These are phyloP conservation scores for Cymbopogon citratus DNA, from an alignment of 176 grass and related monocot genomes.

Conservation along the genomic window DNA sequence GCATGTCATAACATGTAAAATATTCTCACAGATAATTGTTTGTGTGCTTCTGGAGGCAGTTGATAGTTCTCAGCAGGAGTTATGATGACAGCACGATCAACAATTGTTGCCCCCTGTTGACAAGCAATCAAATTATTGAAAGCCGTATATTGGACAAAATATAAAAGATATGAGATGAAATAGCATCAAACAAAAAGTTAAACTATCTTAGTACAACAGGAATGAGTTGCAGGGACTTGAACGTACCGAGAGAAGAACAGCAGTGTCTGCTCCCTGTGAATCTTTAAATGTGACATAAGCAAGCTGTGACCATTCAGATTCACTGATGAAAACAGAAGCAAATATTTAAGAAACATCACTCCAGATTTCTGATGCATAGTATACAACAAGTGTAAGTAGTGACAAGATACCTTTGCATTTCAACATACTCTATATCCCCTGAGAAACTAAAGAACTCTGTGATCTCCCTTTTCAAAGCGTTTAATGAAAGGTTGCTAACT, in stretches of 20 bases:
- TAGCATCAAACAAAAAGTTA: not conserved
- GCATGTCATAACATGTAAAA: not conserved
- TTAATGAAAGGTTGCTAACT: conserved; percentile 81
- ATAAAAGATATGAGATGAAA: not conserved
- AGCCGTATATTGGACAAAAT: not conserved
- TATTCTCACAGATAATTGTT: conserved; percentile 42
- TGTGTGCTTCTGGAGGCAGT: conserved; percentile 60
- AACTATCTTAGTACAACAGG: conserved; percentile 10
- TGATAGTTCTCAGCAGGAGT: conserved; percentile 78
- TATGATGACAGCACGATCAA: conserved; percentile 76
- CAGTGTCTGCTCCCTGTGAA: conserved; percentile 86
- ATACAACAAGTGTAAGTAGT: conserved; percentile 4
- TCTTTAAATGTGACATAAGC: conserved; percentile 96
- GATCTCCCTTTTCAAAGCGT: conserved; percentile 77
- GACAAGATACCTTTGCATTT: conserved; percentile 75
- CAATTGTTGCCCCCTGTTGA: conserved; percentile 82
- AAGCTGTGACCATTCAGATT: conserved; percentile 82
- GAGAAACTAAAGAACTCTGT: conserved; percentile 98
- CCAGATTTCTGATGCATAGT: conserved; percentile 9
- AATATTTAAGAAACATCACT: conserved; percentile 17
- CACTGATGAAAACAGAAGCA: conserved; percentile 45
- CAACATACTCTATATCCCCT: conserved; percentile 85
- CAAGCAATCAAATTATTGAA: conserved; percentile 11
- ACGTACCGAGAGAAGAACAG: conserved; percentile 87
- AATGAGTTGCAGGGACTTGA: conserved; percentile 17